Base-by-base conservation (phyloP, 116 monocot genomes). In the Papilionanthe hybrid region DNA sequence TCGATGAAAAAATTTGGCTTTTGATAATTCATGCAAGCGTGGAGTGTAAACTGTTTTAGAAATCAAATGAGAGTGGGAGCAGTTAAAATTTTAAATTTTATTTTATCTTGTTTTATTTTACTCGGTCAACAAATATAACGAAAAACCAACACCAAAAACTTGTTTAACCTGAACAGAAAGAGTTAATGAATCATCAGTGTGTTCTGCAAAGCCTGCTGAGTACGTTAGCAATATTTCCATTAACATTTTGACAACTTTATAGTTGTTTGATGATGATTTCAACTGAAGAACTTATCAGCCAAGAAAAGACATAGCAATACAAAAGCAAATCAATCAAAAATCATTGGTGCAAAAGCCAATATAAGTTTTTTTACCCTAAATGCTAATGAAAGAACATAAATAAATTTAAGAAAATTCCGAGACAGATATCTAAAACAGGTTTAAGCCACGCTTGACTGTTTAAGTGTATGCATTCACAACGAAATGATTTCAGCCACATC, bases 401-500 rank as follows among this genome's bases (percentile, higher is more conserved):
- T 3, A 68, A 29, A 68, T 28, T 7, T 29, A 68, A 10, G 20
- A 9, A 68, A 29, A 68, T 60, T 60, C n/a, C 60, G 23, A n/a
- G n/a, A 60, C 1, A 23, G 1, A 20, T 8, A 1, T 9, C 23
- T 68, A 68, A 68, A 68, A 68, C 30, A 68, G 28, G 68, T 30
- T 68, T 29, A 68, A 68, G 12, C 12, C 28, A 68, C 13, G 12
- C 12, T 9, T 68, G 27, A 12, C 68, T 30, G 68, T 30, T 29
- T 68, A 68, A 12, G 3, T 30, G 8, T 15, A 69, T 69, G 37
- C 6, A 69, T 5, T 37, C 22, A n/a, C 2, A 13, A n/a, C 15
- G 4, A 69, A 25, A 69, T 65, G 37, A 69, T 69, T 69, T 69
- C 69, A 69, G 18, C 15, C 69, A 30, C 69, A 69, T 69, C 32